Percentiles rank a stretch among this genome's conserved stretches.
Conservation (phyloP, 2,329 filamentous ascomycete genomes). For the Microdochium nivale region DNA sequence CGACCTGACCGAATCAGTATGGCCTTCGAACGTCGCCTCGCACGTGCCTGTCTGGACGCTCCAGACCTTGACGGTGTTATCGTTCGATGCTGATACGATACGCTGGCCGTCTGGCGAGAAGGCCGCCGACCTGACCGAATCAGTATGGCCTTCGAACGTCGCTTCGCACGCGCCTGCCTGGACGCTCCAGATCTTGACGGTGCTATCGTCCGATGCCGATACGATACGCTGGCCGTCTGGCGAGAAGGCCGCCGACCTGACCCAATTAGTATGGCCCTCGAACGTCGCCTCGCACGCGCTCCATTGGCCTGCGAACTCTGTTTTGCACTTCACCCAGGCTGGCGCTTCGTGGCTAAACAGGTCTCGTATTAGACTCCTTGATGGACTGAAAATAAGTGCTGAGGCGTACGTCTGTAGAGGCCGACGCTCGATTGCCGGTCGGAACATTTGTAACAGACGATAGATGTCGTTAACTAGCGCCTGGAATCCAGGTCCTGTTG, state of each 20-base stretch:
- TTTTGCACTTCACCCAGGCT: background rate
- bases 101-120: slow-evolving; percentile 2
- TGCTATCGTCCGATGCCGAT: background rate
- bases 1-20: too few species aligned
- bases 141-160: background rate
- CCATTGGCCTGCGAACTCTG: too few species aligned
- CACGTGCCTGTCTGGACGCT: background rate
- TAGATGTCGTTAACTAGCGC: slow-evolving; percentile 2
- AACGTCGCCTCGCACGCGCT: slow-evolving; percentile 1
- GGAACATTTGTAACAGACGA: slow-evolving; percentile 1
- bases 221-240: slow-evolving; percentile 2
- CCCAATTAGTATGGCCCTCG: slow-evolving; percentile 1
- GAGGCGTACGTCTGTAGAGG: slow-evolving; percentile 9
- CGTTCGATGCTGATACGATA: too few species aligned
- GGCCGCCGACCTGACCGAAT: too few species aligned
- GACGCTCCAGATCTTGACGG: slow-evolving; percentile 1
- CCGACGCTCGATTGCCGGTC: slow-evolving; percentile 3
- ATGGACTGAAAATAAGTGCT: slow-evolving; percentile 8
- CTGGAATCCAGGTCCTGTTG: slow-evolving; percentile 5
- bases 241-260: slow-evolving; percentile 3
- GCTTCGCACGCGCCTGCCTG: background rate
- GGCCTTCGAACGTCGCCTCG: background rate
- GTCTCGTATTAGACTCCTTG: slow-evolving; percentile 1
- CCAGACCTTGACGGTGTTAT: too few species aligned
- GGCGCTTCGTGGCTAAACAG: slow-evolving; percentile 3